Evolutionary conservation across 345 rosid species (phyloP), one percentile per base, ranked within the genome.

Genomic region (Clausena lansium): DNA sequence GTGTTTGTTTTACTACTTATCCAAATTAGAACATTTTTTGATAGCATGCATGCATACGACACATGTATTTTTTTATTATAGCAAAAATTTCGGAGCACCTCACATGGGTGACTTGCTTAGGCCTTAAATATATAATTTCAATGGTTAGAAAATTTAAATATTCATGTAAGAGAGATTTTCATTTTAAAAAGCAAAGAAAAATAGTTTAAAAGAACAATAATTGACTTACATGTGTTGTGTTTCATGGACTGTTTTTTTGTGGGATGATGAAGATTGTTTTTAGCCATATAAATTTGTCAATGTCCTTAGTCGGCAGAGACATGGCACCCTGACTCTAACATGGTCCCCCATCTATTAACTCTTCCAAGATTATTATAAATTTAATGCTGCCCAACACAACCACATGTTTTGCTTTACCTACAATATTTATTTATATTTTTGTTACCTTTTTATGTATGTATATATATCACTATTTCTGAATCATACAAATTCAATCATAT

Each of bases 331-430:
- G 22, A 6, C 25, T 9, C 54, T n/a, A 14, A 32, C 45, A 65
- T 54, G 78, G 78, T 66, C 32, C 78, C 78, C 71, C 71, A n/a
- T 33, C 2, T 32, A 11, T 32, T 32, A 22, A 32, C 61, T 75
- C 71, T 6, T 9, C 9, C 20, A 17, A 61, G 24, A 9, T 30
- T 13, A 9, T 30, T 13, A 30, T 33, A 47, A 76, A 65, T 76
- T 81, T 62, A 80, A 70, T 76, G 83, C 76, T 4, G 64, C 15
- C 68, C 73, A 41, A 32, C 74, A 41, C 59, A 9, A 5, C 61
- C 77, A 81, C 83, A 81, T 81, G 80, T 32, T 50, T 25, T 70
- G 38, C 71, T 75, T 17, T 54, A 27, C 69, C 17, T 62, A 14
- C 69, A 50, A 10, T 66, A n/a, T 76, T n/a, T 33, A 30, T 60